phyloP scores from a whole-genome alignment of 176 grass and related monocot genomes.

The Alopecurus myosuroides region DNA sequence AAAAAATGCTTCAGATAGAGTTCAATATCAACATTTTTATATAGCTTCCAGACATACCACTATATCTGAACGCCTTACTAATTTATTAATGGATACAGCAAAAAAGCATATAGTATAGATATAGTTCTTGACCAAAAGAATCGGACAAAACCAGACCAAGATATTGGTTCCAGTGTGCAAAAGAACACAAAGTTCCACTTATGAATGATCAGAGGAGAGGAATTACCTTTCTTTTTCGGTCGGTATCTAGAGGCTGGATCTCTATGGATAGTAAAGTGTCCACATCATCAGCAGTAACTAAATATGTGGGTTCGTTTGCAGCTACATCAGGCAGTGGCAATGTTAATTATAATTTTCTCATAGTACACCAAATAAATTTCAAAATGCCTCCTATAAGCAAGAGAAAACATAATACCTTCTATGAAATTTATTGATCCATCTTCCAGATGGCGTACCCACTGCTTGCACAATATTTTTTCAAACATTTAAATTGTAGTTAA shows the following conservation, averaged over 20 bases:
- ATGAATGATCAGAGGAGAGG: constrained; percentile 9
- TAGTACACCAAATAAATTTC: constrained; percentile 1
- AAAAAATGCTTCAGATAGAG: background rate
- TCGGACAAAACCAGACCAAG: background rate
- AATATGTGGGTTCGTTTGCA: constrained; percentile 76
- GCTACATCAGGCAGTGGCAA: constrained; percentile 41
- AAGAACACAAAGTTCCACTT: background rate
- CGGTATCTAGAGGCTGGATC: constrained; percentile 87
- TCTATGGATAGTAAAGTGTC: constrained; percentile 73
- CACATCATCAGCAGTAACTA: constrained; percentile 94
- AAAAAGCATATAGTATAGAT: background rate
- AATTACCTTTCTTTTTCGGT: constrained; percentile 77
- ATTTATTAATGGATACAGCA: background rate
- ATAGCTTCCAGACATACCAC: constrained; percentile 2
- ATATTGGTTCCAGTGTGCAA: background rate
- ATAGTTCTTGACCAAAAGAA: background rate
- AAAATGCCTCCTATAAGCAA: constrained; percentile 8
- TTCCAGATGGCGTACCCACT: constrained; percentile 92
- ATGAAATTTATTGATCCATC: constrained; percentile 91
- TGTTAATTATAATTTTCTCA: background rate
- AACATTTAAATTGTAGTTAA: constrained; percentile 28
- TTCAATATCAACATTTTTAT: background rate
- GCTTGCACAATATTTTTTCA: constrained; percentile 18
- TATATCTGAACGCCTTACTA: background rate
- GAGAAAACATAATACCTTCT: constrained; percentile 54